These are phyloP conservation scores for Ophiostoma ulmi DNA, from an alignment of 2,329 filamentous ascomycete genomes.

Conservation along the genomic window DNA sequence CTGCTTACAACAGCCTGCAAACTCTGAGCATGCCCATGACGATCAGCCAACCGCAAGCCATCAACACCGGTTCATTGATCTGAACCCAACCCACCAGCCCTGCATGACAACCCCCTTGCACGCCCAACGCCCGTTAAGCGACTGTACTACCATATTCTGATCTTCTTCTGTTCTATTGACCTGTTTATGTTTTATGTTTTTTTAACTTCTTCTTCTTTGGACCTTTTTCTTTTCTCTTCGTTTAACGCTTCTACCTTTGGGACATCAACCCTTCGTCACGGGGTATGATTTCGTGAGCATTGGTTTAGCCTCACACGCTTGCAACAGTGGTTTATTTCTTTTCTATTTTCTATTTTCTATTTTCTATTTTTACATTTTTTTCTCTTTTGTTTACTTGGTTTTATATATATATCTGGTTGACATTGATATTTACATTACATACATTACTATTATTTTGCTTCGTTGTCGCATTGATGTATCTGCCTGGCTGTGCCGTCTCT, in stretches of 20 bases:
- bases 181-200: constrained; percentile 23
- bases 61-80: constrained; percentile 43
- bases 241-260: constrained; percentile 22
- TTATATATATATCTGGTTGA: constrained; percentile 19
- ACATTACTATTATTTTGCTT: neutral
- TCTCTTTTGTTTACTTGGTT: constrained; percentile 16
- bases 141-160: constrained; percentile 21
- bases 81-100: constrained; percentile 17
- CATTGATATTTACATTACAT: constrained; percentile 14
- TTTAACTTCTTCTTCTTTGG: constrained; percentile 24
- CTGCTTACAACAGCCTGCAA: constrained; percentile 53
- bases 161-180: constrained; percentile 21
- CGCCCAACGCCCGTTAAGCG: constrained; percentile 10
- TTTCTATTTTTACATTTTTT: neutral
- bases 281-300: constrained; percentile 23
- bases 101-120: neutral
- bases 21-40: constrained; percentile 61
- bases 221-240: constrained; percentile 15
- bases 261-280: constrained; percentile 24
- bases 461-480: neutral
- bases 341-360: neutral
- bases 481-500: neutral
- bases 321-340: constrained; percentile 11
- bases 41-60: constrained; percentile 49
- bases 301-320: constrained; percentile 23